Evolutionary conservation across 2,329 filamentous ascomycete genomes (phyloP).

Genomic region (Neurospora sp.): DNA sequence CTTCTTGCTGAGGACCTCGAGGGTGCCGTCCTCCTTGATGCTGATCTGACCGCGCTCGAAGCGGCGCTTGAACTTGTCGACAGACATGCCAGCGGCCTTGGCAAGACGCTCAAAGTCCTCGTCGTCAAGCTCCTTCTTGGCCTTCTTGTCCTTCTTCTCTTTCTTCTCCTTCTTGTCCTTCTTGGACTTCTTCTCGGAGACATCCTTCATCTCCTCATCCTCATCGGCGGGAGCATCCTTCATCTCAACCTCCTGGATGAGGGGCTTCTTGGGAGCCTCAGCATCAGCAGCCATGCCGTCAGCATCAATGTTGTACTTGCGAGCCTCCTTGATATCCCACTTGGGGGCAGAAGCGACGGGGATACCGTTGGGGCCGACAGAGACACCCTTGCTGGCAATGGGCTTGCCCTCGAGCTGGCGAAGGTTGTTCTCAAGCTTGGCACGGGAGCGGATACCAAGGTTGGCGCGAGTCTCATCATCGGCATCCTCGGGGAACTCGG

Average conservation of each 20-base stretch:
- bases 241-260: conserved; percentile 32
- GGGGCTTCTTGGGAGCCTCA: conserved; percentile 43
- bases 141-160: conserved; percentile 23
- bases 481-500: conserved; percentile 62
- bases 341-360: conserved; percentile 54
- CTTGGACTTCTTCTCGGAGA: conserved; percentile 24
- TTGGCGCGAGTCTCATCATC: conserved; percentile 85
- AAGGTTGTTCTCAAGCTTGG: conserved; percentile 67
- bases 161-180: conserved; percentile 29
- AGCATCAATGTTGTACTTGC: conserved; percentile 90
- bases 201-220: conserved; percentile 13
- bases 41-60: conserved; percentile 65
- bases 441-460: conserved; percentile 62
- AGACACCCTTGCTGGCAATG: conserved; percentile 62
- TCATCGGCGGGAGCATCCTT: conserved; percentile 13
- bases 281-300: conserved; percentile 71
- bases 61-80: conserved; percentile 71
- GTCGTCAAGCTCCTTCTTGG: conserved; percentile 35
- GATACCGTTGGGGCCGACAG: conserved; percentile 64
- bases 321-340: conserved; percentile 83
- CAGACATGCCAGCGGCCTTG: conserved; percentile 56
- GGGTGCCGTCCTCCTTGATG: conserved; percentile 53
- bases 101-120: conserved; percentile 51
- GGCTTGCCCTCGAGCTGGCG: conserved; percentile 84
- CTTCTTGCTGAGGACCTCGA: conserved; percentile 63